Conservation (phyloP, 305 asterid genomes). For the Fraxinus floribunda region DNA sequence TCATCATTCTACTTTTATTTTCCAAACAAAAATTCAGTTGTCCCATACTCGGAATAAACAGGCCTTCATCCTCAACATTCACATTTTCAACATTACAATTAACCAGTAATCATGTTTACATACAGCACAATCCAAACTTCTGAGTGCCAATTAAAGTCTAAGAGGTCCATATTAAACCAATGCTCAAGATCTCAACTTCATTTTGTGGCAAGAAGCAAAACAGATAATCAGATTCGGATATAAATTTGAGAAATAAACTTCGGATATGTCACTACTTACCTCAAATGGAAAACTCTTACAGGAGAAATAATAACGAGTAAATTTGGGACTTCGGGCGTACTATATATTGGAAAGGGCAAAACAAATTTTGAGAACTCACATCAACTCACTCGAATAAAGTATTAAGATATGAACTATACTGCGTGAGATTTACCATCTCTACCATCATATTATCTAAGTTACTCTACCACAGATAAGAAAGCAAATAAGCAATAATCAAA, state of each 20-base stretch:
- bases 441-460: neutral
- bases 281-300: too few relatives aligned
- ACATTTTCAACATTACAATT: neutral
- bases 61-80: neutral
- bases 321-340: neutral
- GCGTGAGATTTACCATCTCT: slow-evolving; percentile 1
- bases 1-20: neutral
- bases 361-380: neutral
- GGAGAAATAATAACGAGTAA: neutral
- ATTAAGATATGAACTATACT: neutral
- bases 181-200: neutral
- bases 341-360: neutral
- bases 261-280: neutral
- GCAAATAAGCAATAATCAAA: neutral
- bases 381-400: neutral
- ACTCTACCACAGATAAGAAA: neutral
- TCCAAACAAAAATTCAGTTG: neutral
- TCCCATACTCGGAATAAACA: neutral
- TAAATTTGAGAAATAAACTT: too few relatives aligned
- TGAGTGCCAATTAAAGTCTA: neutral
- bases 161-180: neutral
- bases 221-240: neutral
- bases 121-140: neutral
- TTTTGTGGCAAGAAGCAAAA: neutral
- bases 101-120: neutral